Base-by-base conservation (phyloP, 1,284 basidiomycete species). In the Tilletia walkeri region DNA sequence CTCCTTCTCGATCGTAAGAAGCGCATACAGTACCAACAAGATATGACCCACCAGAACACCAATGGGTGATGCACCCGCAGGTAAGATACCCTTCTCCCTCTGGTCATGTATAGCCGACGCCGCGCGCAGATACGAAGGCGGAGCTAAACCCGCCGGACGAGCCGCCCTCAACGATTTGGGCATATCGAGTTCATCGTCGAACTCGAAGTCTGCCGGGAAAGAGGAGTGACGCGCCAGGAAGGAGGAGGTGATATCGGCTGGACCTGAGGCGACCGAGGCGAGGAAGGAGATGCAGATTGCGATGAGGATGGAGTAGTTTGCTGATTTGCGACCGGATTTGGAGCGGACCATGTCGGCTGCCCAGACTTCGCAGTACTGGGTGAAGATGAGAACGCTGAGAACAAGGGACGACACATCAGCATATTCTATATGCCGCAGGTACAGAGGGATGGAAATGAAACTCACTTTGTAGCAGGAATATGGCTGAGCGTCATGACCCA, bases 321-420 rank as follows among this genome's bases (percentile, higher is more conserved):
- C 78, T n/a, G 76, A 78, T 53, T 72, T 76, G 50, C 70, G 70
- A 24, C 16, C 34, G 72, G 72, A 3, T 65, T 72, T 56, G n/a
- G 72, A 71, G 3, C 70, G 47, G 18, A 72, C 74, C 20, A 83
- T 59, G 66, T 83, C 81, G 9, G 71, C 72, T 10, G 79, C 79
- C 81, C 81, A 83, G 2, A 83, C 73, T 65, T 83, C 80, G 69
- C 81, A 81, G 72, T 77, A 81, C 69, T 83, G 81, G 4, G 81
- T 80, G 50, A 82, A 83, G 41, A 82, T 76, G 67, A 83, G 69
- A 53, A 81, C 80, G 45, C 73, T 78, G 34, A 65, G 50, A 14
- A 16, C 50, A 18, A 9, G 54, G 41, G 16, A 36, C 7, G n/a
- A 53, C 47, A 18, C 41, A 39, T 34, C 9, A 14, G 14, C 49